Evolutionary conservation across 345 rosid genomes (phyloP).

Genomic region (Ricinus communis): DNA sequence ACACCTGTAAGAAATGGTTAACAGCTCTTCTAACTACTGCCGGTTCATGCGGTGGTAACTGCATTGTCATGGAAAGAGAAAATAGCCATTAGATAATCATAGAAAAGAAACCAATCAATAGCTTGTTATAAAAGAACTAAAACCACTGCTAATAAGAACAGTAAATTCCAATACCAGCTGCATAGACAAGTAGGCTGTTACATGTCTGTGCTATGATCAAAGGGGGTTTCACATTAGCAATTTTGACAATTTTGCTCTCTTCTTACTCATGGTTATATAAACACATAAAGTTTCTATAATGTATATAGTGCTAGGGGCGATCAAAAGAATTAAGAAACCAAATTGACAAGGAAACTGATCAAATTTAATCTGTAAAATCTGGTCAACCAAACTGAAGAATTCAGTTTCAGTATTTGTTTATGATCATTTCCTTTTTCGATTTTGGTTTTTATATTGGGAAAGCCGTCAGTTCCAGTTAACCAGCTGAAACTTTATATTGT

Average conservation of each 20-base stretch:
- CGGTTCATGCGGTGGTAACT: slow-evolving; percentile 97
- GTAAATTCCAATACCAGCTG: neutral
- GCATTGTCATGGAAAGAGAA: slow-evolving; percentile 24
- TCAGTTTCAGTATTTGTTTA: too few relatives aligned
- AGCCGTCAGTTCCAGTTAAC: too few relatives aligned
- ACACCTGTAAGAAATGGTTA: slow-evolving; percentile 92
- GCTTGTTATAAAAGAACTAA: neutral
- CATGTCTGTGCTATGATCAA: neutral
- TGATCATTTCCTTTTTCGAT: too few relatives aligned
- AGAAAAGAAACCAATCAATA: neutral
- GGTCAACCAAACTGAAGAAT: too few relatives aligned
- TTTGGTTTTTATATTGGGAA: too few relatives aligned
- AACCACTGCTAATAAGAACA: neutral
- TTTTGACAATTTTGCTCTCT: neutral
- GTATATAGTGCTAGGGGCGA: neutral
- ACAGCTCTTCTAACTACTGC: slow-evolving; percentile 79
- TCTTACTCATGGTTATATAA: neutral
- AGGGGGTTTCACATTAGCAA: neutral
- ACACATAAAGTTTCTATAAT: neutral
- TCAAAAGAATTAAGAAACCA: too few relatives aligned
- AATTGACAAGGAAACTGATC: too few relatives aligned
- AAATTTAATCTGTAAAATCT: too few relatives aligned
- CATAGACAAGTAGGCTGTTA: neutral
- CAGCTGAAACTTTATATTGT: too few relatives aligned
- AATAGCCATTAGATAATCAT: neutral